Evolutionary conservation across 176 grass and related monocot species (phyloP).

Genomic region (Cenchrus purpureus): DNA sequence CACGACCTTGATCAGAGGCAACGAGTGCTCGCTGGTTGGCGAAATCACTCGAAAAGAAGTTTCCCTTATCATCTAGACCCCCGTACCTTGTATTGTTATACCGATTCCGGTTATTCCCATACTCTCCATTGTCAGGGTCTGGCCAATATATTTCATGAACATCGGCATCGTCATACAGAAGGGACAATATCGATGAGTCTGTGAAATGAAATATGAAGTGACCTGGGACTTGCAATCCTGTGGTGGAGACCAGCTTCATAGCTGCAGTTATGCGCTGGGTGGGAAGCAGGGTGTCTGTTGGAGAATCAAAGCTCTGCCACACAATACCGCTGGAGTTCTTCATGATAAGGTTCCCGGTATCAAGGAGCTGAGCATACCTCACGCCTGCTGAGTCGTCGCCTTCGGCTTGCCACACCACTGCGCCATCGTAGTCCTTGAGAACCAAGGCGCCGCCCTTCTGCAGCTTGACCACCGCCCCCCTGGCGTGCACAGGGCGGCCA

Average conservation of each 20-base stretch:
- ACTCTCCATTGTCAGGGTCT: neutral
- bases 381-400: too few relatives aligned
- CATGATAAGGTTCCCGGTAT: slow-evolving; percentile 1
- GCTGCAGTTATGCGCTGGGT: neutral
- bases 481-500: too few relatives aligned
- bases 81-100: slow-evolving; percentile 5
- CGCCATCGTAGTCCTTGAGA: too few relatives aligned
- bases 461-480: too few relatives aligned
- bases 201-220: neutral
- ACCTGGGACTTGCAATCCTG: neutral
- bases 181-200: neutral
- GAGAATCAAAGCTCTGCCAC: slow-evolving; percentile 9
- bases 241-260: slow-evolving; percentile 2
- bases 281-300: slow-evolving; percentile 2
- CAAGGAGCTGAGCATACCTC: neutral
- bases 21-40: neutral
- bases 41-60: slow-evolving; percentile 1
- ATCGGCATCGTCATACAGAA: neutral
- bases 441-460: too few relatives aligned
- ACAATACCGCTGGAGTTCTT: slow-evolving; percentile 1
- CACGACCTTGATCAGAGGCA: slow-evolving; percentile 5
- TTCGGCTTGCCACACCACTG: too few relatives aligned
- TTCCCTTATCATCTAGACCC: neutral
- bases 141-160: slow-evolving; percentile 16
- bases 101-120: neutral